These are phyloP conservation scores for Plasmodium inui DNA, from an alignment of 169 alveolate genomes.

Conservation along the genomic window DNA sequence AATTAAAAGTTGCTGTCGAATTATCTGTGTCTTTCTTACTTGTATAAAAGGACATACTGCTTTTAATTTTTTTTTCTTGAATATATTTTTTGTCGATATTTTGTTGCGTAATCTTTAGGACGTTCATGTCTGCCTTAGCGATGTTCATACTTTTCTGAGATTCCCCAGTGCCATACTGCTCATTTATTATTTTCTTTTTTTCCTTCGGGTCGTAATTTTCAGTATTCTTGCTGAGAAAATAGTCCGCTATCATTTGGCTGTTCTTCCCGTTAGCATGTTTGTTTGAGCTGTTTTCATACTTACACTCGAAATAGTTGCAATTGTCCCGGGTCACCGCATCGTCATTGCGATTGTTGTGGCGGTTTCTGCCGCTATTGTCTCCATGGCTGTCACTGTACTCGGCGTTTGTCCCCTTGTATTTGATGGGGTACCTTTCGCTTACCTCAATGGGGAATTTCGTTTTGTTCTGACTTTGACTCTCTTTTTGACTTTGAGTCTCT, in stretches of 20 bases:
- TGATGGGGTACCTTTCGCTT: constrained; percentile 44
- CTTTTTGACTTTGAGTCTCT: too few relatives aligned
- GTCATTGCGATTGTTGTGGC: not conserved
- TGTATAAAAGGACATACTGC: constrained; percentile 2
- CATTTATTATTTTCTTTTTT: constrained; percentile 26
- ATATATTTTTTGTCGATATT: constrained; percentile 61
- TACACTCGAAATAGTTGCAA: constrained; percentile 16
- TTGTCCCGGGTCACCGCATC: not conserved
- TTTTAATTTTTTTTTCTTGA: constrained; percentile 29
- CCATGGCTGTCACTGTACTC: not conserved
- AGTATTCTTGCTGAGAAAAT: constrained; percentile 28
- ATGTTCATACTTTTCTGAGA: constrained; percentile 17
- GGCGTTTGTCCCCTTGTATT: constrained; percentile 3
- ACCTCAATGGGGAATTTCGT: constrained; percentile 13
- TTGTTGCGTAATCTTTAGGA: constrained; percentile 53
- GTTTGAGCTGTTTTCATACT: constrained; percentile 26
- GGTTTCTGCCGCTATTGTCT: not conserved
- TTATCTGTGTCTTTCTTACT: constrained; percentile 31
- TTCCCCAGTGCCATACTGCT: not conserved
- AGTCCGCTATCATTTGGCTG: constrained; percentile 7
- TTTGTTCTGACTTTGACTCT: not conserved
- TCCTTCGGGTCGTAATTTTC: constrained; percentile 3
- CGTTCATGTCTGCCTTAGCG: constrained; percentile 19
- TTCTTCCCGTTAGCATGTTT: constrained; percentile 13
- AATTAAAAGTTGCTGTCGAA: constrained; percentile 48